phyloP scores from a whole-genome alignment of 495 filamentous ascomycete species.

The Penicillium angulare region DNA sequence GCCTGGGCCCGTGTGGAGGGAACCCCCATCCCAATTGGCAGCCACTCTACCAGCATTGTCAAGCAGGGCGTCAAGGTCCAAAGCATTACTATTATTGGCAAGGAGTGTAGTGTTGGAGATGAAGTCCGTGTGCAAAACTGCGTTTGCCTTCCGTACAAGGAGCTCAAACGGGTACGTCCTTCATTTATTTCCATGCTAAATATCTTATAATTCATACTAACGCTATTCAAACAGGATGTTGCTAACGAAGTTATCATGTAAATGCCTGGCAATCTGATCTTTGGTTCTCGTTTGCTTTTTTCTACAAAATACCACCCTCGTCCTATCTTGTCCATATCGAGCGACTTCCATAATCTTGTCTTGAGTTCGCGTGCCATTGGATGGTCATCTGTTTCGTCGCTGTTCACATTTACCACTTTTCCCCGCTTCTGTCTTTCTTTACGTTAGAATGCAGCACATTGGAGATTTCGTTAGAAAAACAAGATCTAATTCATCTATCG shows the following conservation, averaged over 20 bases:
- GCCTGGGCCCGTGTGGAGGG: slow-evolving; percentile 98
- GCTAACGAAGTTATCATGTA: slow-evolving; percentile 97
- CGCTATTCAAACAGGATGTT: slow-evolving; percentile 67
- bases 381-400: slow-evolving; percentile 18
- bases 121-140: slow-evolving; percentile 98
- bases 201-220: slow-evolving; percentile 1
- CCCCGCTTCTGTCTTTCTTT: background rate
- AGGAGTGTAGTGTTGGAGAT: slow-evolving; percentile 92
- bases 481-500: slow-evolving; percentile 17
- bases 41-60: slow-evolving; percentile 90
- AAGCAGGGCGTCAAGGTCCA: slow-evolving; percentile 99
- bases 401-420: slow-evolving; percentile 2
- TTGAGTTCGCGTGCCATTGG: slow-evolving; percentile 13
- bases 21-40: slow-evolving; percentile 82
- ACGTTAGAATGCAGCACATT: slow-evolving; percentile 10
- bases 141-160: slow-evolving; percentile 96
- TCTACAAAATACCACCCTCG: slow-evolving; percentile 18
- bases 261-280: slow-evolving; percentile 18
- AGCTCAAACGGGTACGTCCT: slow-evolving; percentile 86
- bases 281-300: slow-evolving; percentile 19
- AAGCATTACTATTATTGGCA: slow-evolving; percentile 96
- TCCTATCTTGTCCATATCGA: slow-evolving; percentile 25
- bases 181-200: background rate
- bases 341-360: slow-evolving; percentile 18
- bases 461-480: slow-evolving; percentile 4